Conservation (phyloP, 2,329 filamentous ascomycete genomes). For the Exophiala mesophila region DNA sequence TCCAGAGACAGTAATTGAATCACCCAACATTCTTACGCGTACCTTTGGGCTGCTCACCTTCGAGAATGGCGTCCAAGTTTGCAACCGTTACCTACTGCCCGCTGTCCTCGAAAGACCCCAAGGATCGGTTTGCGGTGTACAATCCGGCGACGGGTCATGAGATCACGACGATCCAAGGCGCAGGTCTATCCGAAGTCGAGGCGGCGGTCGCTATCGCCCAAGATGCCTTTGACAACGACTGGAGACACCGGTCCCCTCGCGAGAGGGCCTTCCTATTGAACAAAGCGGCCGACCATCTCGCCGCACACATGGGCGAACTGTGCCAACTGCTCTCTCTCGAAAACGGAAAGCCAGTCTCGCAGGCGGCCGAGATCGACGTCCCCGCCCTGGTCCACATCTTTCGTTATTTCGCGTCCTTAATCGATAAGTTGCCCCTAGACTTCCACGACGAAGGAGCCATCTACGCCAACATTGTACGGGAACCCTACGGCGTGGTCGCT, state of each 20-base stretch:
- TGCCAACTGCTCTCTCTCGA: constrained; percentile 25
- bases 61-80: constrained; percentile 6
- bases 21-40: too few relatives aligned
- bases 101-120: constrained; percentile 12
- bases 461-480: constrained; percentile 9
- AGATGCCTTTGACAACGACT: constrained; percentile 13
- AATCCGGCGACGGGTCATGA: constrained; percentile 17
- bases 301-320: constrained; percentile 22
- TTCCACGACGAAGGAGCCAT: constrained; percentile 13
- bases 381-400: constrained; percentile 22
- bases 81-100: constrained; percentile 8
- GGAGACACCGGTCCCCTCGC: constrained; percentile 8
- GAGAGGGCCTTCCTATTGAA: constrained; percentile 7
- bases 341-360: constrained; percentile 27
- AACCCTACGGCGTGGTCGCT: constrained; percentile 28
- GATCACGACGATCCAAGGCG: constrained; percentile 15
- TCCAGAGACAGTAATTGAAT: too few relatives aligned
- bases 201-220: constrained; percentile 7
- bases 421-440: constrained; percentile 17
- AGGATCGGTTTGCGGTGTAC: constrained; percentile 14
- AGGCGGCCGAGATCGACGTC: constrained; percentile 22
- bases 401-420: constrained; percentile 26
- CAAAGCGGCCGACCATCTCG: constrained; percentile 10
- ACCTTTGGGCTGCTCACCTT: too few relatives aligned
- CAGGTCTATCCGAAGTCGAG: constrained; percentile 5